Conservation (phyloP, 2,329 filamentous ascomycete species). For the Curvularia sp. region DNA sequence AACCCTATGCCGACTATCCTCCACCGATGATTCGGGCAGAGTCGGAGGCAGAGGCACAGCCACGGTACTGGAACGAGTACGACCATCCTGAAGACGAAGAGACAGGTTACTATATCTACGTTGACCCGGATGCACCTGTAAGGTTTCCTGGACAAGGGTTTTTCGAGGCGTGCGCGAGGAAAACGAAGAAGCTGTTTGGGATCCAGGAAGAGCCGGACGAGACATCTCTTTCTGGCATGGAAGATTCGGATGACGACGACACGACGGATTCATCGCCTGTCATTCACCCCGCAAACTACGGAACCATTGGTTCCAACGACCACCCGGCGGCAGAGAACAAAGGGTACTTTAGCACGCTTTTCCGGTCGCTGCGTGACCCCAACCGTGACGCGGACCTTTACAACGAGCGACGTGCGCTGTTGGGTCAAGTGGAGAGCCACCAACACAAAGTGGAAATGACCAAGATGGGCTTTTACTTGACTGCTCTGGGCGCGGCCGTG, state of each 20-base stretch:
- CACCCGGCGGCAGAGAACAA: slow-evolving; percentile 14
- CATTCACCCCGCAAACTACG: slow-evolving; percentile 57
- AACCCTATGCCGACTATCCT: slow-evolving; percentile 37
- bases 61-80: slow-evolving; percentile 83
- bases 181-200: slow-evolving; percentile 36
- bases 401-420: slow-evolving; percentile 57
- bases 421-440: slow-evolving; percentile 39
- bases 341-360: slow-evolving; percentile 44
- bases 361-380: slow-evolving; percentile 36
- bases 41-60: slow-evolving; percentile 25
- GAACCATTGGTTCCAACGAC: slow-evolving; percentile 33
- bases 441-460: slow-evolving; percentile 46
- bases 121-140: slow-evolving; percentile 70
- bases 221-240: slow-evolving; percentile 41
- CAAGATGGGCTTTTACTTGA: slow-evolving; percentile 52
- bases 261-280: slow-evolving; percentile 51
- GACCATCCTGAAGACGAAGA: slow-evolving; percentile 73
- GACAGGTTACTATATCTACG: slow-evolving; percentile 73
- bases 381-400: slow-evolving; percentile 54
- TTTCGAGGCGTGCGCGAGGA: slow-evolving; percentile 54
- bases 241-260: slow-evolving; percentile 60
- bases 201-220: slow-evolving; percentile 30
- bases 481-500: slow-evolving; percentile 65
- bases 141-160: slow-evolving; percentile 69
- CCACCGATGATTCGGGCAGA: slow-evolving; percentile 30